Conservation (phyloP, 768 basidiomycete species). For the Tricholoma sp. region DNA sequence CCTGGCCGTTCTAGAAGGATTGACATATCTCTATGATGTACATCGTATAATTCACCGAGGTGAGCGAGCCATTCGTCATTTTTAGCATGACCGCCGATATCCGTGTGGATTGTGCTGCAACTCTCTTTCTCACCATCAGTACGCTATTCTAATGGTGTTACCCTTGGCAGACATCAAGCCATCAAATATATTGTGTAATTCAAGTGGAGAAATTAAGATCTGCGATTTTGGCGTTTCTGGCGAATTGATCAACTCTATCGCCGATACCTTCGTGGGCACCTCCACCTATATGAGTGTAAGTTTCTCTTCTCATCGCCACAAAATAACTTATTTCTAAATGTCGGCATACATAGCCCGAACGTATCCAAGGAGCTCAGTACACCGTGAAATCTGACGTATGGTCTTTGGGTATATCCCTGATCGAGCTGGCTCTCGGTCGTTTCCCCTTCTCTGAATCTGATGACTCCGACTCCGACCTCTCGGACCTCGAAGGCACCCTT, state of each 20-base stretch:
- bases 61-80: slow-evolving; percentile 28
- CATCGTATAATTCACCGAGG: slow-evolving; percentile 99
- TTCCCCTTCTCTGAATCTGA: slow-evolving; percentile 92
- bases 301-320: slow-evolving; percentile 15
- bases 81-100: slow-evolving; percentile 2
- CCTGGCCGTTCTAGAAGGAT: slow-evolving; percentile 88
- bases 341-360: slow-evolving; percentile 70
- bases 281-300: slow-evolving; percentile 99
- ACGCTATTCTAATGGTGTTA: slow-evolving; percentile 10
- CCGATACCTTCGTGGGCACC: slow-evolving; percentile 98
- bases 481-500: slow-evolving; percentile 77
- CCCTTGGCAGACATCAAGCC: slow-evolving; percentile 86
- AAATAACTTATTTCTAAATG: slow-evolving; percentile 2
- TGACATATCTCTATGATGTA: slow-evolving; percentile 96
- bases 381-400: slow-evolving; percentile 99
- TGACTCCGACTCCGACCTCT: slow-evolving; percentile 73
- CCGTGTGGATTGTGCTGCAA: not conserved
- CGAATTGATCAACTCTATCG: slow-evolving; percentile 97
- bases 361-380: slow-evolving; percentile 97
- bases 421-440: slow-evolving; percentile 93
- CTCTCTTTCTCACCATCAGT: not conserved
- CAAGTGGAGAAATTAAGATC: slow-evolving; percentile 94
- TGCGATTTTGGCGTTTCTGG: slow-evolving; percentile 99
- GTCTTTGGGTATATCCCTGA: slow-evolving; percentile 95
- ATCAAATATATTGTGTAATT: slow-evolving; percentile 95